Conservation (phyloP, 805 yeast genomes). For the Lipomyces yamanashiensis region DNA sequence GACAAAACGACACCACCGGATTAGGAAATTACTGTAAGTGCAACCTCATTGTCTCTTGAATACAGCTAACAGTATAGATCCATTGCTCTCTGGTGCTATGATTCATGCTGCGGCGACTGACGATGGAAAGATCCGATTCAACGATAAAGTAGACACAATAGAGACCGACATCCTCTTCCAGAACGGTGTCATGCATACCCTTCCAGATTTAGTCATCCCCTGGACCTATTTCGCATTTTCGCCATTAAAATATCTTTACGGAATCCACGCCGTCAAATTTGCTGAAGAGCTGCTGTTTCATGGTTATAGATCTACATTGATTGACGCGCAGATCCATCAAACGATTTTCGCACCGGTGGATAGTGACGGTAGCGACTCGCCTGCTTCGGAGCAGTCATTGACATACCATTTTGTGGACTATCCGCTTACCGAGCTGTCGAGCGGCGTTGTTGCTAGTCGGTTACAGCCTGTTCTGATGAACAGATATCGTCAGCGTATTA, state of each 20-base stretch:
- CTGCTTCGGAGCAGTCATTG: constrained; percentile 16
- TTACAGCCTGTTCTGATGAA: constrained; percentile 13
- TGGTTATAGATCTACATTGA: constrained; percentile 10
- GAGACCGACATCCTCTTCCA: constrained; percentile 28
- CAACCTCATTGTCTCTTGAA: neutral
- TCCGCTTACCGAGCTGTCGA: constrained; percentile 3
- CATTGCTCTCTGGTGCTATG: constrained; percentile 21
- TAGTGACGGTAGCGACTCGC: constrained; percentile 7
- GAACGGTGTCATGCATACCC: constrained; percentile 33
- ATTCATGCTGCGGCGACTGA: constrained; percentile 14
- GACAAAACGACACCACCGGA: constrained; percentile 33
- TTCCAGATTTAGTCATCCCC: constrained; percentile 26
- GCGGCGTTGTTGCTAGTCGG: constrained; percentile 6
- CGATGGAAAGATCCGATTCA: constrained; percentile 21
- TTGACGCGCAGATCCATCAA: constrained; percentile 17
- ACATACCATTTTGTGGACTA: constrained; percentile 27
- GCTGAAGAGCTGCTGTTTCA: constrained; percentile 31
- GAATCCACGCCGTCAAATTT: constrained; percentile 24
- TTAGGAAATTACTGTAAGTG: constrained; percentile 26
- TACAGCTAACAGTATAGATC: constrained; percentile 10
- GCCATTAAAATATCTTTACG: constrained; percentile 31
- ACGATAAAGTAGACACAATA: constrained; percentile 18
- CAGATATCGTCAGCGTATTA: constrained; percentile 14
- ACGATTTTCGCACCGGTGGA: constrained; percentile 35
- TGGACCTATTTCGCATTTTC: constrained; percentile 28